Base-by-base conservation (phyloP, 1,284 basidiomycete species). In the Cryptococcus amylolentus region DNA sequence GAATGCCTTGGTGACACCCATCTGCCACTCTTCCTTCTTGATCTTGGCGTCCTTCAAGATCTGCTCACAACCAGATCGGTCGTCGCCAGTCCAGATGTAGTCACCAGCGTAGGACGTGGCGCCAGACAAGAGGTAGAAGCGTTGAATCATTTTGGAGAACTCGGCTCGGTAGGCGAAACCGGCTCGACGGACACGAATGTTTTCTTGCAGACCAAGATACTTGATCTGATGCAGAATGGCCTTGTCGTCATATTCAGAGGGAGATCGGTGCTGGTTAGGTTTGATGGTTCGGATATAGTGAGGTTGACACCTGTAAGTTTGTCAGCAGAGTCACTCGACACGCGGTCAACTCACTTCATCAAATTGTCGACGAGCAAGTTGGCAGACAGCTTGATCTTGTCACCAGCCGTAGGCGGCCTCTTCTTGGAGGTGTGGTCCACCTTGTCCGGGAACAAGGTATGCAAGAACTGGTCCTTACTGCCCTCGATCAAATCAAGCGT, bases 211-310 rank as follows among this genome's bases (percentile, higher is more conserved):
- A 77, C 95, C 96, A 47, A 99, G 88, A 73, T 99, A 99, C 78
- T 98, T 98, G 82, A 98, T 91, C 80, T 99, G 96, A 80, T 98
- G 95, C 44, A 98, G 81, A 62, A 98, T 90, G 8, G 92, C 92
- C 74, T 95, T 95, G 48, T 82, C 83, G 71, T 98, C 94, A 76
- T 96, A 98, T 79, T 99, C 96, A 7, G 85, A 84, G 2, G 87
- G 78, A 64, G 91, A 95, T 56, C 95, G 88, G 75, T 98, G 96
- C 81, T 97, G 90, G 77, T 99, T 99, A 12, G 96, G 91, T 79
- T 99, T 99, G 82, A 99, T 98, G 5, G 96, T 98, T 61, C 96
- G 90, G 66, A 99, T 99, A 79, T 99, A 99, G 23, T 92, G 93
- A 1, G 96, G 96, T 75, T 94, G 93, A 35, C 92, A 90, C 61